Evolutionary conservation across 148 eudicot genomes (phyloP).

Genomic region (Rhododendron vialii): DNA sequence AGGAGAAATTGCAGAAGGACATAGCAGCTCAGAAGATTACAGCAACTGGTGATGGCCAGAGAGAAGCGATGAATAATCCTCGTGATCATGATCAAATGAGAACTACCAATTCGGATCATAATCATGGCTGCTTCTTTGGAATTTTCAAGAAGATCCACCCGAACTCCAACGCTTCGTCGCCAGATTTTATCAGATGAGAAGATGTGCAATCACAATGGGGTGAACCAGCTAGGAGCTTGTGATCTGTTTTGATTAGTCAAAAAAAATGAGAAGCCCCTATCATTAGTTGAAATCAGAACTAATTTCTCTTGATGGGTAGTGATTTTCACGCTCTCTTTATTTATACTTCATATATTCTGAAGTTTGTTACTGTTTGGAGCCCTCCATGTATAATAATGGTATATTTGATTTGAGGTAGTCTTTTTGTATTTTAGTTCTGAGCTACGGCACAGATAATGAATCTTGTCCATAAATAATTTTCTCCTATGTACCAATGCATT

Average conservation of each 20-base stretch:
- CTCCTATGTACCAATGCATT: neutral
- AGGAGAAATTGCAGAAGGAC: conserved; percentile 4
- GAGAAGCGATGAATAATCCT: neutral
- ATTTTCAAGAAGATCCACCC: conserved; percentile 13
- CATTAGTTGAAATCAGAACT: too few relatives aligned
- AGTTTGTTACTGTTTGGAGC: too few relatives aligned
- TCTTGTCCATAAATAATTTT: neutral
- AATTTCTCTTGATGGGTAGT: too few relatives aligned
- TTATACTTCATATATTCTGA: too few relatives aligned
- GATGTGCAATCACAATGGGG: neutral
- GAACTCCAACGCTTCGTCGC: neutral
- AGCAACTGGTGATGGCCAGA: neutral
- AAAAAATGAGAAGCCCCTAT: too few relatives aligned
- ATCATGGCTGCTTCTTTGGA: neutral
- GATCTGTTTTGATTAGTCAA: too few relatives aligned
- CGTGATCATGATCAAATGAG: neutral
- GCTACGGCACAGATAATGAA: neutral
- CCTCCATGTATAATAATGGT: too few relatives aligned
- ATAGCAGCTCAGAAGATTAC: neutral
- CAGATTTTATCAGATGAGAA: neutral
- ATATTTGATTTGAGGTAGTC: too few relatives aligned
- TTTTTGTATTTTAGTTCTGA: neutral
- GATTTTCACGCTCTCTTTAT: too few relatives aligned
- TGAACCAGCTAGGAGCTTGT: too few relatives aligned
- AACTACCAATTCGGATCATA: neutral